A percentile compares a stretch with the other conserved stretches of the same genome.
Evolutionary conservation across 495 filamentous ascomycete genomes (phyloP).

Genomic region (Aspergillus nidulans): DNA sequence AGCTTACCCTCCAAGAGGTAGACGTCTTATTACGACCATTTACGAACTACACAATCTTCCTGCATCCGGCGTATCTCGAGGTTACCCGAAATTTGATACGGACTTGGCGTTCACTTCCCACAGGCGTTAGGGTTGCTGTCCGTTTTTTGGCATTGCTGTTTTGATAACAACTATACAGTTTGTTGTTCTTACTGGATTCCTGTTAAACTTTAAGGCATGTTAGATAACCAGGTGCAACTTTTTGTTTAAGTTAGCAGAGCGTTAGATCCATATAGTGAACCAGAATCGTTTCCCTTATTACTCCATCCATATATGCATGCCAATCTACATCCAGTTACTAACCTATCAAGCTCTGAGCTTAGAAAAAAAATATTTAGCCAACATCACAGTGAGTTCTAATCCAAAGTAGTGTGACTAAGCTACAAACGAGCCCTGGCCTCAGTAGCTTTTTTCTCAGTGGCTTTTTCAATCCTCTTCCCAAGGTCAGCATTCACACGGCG

Average conservation of each 20-base stretch:
- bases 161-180: neutral
- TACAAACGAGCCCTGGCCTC: conserved; percentile 31
- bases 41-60: neutral
- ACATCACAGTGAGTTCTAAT: neutral
- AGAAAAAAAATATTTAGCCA: neutral
- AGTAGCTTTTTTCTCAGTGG: conserved; percentile 36
- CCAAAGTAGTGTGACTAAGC: neutral
- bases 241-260: neutral
- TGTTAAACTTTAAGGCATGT: neutral
- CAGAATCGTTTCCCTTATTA: too few relatives aligned
- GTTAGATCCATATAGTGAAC: neutral
- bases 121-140: neutral
- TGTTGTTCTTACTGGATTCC: too few relatives aligned
- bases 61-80: conserved; percentile 1
- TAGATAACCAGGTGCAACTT: neutral
- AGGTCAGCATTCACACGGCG: conserved; percentile 38
- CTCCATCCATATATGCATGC: too few relatives aligned
- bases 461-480: conserved; percentile 39
- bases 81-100: neutral
- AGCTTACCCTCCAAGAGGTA: neutral
- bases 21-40: neutral
- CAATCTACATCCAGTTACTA: too few relatives aligned
- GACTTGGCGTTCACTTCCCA: neutral
- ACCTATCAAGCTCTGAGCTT: neutral
- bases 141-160: neutral